Evolutionary conservation across 805 yeast genomes (phyloP).

Genomic region (Myxozyma neotropica): DNA sequence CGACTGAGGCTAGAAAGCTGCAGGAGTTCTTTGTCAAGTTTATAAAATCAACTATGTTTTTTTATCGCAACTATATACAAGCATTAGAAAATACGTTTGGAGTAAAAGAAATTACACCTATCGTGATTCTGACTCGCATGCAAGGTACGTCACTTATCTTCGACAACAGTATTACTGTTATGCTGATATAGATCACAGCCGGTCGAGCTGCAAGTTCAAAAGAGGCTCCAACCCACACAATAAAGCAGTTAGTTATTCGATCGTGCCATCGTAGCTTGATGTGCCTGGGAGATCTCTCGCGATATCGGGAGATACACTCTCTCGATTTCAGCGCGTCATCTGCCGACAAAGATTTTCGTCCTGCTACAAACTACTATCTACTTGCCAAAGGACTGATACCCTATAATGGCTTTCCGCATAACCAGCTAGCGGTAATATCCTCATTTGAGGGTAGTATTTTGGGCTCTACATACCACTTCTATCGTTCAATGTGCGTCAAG

Average conservation of each 20-base stretch:
- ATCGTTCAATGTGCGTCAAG: conserved; percentile 29
- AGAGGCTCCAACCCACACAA: background rate
- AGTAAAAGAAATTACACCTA: conserved; percentile 19
- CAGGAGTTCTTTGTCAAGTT: conserved; percentile 27
- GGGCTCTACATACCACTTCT: conserved; percentile 31
- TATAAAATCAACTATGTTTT: conserved; percentile 20
- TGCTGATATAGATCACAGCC: background rate
- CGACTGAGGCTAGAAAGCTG: conserved; percentile 27
- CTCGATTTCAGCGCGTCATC: conserved; percentile 3
- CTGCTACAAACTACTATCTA: conserved; percentile 29
- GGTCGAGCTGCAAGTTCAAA: background rate
- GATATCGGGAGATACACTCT: conserved; percentile 32
- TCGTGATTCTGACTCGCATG: conserved; percentile 19
- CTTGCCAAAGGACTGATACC: conserved; percentile 34
- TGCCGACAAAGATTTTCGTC: conserved; percentile 24
- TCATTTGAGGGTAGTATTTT: conserved; percentile 24
- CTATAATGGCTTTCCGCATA: conserved; percentile 27
- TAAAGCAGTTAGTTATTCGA: conserved; percentile 10
- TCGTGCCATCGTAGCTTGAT: conserved; percentile 29
- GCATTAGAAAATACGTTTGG: conserved; percentile 14
- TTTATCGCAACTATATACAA: conserved; percentile 25
- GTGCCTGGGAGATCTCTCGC: conserved; percentile 35
- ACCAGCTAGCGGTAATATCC: conserved; percentile 35
- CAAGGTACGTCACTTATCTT: conserved; percentile 1
- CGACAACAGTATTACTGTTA: background rate